Conservation (phyloP, 106 monocot species). For the Dioscorea alata region DNA sequence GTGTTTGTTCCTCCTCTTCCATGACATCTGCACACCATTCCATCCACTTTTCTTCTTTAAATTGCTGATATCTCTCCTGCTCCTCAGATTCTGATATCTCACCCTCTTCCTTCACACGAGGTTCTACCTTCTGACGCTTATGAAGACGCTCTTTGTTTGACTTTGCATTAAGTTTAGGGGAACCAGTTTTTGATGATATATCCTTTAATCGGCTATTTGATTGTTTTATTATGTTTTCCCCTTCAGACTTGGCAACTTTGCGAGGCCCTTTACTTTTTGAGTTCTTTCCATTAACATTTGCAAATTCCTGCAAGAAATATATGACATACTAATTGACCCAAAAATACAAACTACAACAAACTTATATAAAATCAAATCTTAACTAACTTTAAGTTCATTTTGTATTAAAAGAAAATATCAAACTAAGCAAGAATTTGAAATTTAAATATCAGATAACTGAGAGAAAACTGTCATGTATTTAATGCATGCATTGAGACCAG, state of each 20-base stretch:
- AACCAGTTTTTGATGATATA: conserved; percentile 15
- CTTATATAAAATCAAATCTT: no score
- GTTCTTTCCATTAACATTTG: conserved; percentile 57
- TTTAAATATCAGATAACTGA: no score
- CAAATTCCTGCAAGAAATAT: conserved; percentile 61
- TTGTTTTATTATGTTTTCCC: conserved; percentile 21
- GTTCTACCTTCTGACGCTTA: conserved; percentile 46
- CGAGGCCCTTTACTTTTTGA: conserved; percentile 64
- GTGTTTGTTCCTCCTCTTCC: conserved; percentile 74
- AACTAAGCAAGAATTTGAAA: no score
- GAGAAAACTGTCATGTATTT: no score
- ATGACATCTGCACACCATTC: conserved; percentile 97
- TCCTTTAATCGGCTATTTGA: conserved; percentile 41
- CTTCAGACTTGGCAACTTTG: conserved; percentile 36
- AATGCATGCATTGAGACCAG: no score
- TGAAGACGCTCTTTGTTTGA: conserved; percentile 26
- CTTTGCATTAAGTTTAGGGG: conserved; percentile 26
- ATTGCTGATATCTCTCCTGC: conserved; percentile 57
- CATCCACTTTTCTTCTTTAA: conserved; percentile 98
- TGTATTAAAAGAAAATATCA: no score
- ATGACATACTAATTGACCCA: no score
- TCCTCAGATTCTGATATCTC: conserved; percentile 84
- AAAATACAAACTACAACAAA: no score
- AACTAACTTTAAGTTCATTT: no score
- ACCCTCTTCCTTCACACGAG: conserved; percentile 84